Percentiles rank a stretch among this genome's conserved stretches.
phyloP scores from a whole-genome alignment of 176 grass and related monocot species.

The Hordeum marinum region DNA sequence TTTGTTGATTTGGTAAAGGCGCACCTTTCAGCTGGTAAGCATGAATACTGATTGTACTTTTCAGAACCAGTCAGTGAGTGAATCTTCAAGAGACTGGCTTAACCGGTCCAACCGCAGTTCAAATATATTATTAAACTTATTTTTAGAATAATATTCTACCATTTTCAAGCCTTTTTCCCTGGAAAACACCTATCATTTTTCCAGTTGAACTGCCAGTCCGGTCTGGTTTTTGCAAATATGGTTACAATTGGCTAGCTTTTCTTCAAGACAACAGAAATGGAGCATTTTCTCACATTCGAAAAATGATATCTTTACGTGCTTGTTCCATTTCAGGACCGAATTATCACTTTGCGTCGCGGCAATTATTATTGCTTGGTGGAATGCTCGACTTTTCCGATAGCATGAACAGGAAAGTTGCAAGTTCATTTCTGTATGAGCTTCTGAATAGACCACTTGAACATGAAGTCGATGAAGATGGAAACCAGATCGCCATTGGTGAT shows the following conservation, averaged over 20 bases:
- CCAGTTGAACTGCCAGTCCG: neutral
- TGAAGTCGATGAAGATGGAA: constrained; percentile 73
- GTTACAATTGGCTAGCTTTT: neutral
- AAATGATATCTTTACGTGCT: constrained; percentile 10
- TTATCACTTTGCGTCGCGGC: constrained; percentile 66
- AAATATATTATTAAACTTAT: neutral
- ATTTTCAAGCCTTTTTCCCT: neutral
- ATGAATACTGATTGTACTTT: neutral
- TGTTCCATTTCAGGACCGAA: constrained; percentile 63
- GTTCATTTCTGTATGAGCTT: constrained; percentile 75
- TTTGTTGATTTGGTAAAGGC: constrained; percentile 83
- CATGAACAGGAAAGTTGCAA: constrained; percentile 65
- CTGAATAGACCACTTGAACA: constrained; percentile 65
- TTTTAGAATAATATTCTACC: neutral
- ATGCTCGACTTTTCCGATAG: constrained; percentile 95
- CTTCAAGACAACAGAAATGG: neutral
- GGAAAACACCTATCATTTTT: neutral
- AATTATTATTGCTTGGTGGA: constrained; percentile 81
- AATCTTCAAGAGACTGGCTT: neutral
- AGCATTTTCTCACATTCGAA: neutral
- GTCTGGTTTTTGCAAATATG: neutral
- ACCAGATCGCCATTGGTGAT: constrained; percentile 77
- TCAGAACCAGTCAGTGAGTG: neutral
- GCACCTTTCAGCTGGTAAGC: constrained; percentile 95
- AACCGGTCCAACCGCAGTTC: neutral